Conservation (phyloP, 371 early-diverging fungal species). For the Mortierella sp. region DNA sequence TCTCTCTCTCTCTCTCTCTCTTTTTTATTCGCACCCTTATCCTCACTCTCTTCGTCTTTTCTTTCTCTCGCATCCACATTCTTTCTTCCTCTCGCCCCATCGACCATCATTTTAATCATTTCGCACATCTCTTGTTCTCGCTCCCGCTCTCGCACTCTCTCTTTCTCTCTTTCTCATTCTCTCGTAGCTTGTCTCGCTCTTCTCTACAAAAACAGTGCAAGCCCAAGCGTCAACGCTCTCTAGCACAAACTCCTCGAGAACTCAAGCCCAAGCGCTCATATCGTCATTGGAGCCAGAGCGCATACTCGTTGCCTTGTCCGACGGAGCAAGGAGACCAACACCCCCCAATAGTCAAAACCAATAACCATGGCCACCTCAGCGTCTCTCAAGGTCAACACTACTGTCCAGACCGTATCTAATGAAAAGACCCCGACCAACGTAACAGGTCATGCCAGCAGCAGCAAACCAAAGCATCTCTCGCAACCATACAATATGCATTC, state of each 20-base stretch:
- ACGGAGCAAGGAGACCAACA: slow-evolving; percentile 2
- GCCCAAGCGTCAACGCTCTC: not conserved
- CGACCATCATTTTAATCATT: no score
- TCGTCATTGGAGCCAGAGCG: not conserved
- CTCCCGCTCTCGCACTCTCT: not conserved
- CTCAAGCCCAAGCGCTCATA: not conserved
- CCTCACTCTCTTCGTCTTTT: not conserved
- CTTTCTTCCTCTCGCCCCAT: not conserved
- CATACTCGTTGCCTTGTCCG: not conserved
- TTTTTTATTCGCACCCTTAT: no score
- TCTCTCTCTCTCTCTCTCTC: slow-evolving; percentile 1
- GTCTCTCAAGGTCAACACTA: not conserved
- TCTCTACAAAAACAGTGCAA: no score
- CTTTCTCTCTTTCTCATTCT: not conserved
- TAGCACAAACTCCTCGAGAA: not conserved
- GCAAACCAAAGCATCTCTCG: slow-evolving; percentile 36
- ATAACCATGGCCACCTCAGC: slow-evolving; percentile 8
- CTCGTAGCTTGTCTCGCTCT: slow-evolving; percentile 3
- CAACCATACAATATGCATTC: slow-evolving; percentile 47
- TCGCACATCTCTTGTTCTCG: not conserved
- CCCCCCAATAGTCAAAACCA: no score
- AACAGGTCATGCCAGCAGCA: not conserved
- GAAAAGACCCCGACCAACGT: not conserved
- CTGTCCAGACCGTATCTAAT: no score
- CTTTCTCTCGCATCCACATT: not conserved